Base-by-base conservation (phyloP, 257 asterid genomes). In the Solanum okadae region DNA sequence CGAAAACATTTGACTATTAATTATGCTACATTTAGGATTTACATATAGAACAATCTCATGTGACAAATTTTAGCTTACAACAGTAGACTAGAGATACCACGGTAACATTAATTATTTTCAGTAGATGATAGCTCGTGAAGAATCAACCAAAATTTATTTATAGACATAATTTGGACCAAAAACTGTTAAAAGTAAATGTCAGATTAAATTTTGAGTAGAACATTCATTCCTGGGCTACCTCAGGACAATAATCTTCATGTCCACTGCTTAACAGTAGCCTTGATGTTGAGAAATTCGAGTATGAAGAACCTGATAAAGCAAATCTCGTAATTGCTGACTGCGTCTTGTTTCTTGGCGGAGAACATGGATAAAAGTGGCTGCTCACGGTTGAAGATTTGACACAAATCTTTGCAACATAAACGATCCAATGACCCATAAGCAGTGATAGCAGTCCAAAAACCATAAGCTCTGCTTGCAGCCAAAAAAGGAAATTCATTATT, bases 361-460 rank as follows among this genome's bases (percentile, higher is more conserved):
- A 83, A 89, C 99, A 96, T 25, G 97, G 99, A 90, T 97, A 97
- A 91, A 97, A 96, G 29, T 93, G 94, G 90, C 95, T 96, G 90
- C 94, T 96, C 91, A 96, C 70, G 38, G 93, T 89, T 33, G 99
- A 95, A 1, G 99, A 93, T 86, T 94, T 95, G 34, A 97, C 93
- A 87, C 99, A 97, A 38, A 97, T 94, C 94, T 93, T 95, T 61
- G 98, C 94, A 86, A 97, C 93, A 85, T 93, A 95, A 83, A 89
- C 40, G 65, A 93, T 93, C 99, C 98, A 96, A 89, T 97, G 98
- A 5, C 99, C 99, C 99, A 97, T 92, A 90, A 97, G 88, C 93
- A 97, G 89, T 38, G 99, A 97, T 78, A 96, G 92, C 75, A 97
- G 94, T 86, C 98, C 99, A 91, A 97, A 97, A 49, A 97, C 92